A percentile compares a stretch with the other conserved stretches of the same genome.
phyloP scores from a whole-genome alignment of 768 basidiomycete species.

The Brasilioporus rufonigricans region DNA sequence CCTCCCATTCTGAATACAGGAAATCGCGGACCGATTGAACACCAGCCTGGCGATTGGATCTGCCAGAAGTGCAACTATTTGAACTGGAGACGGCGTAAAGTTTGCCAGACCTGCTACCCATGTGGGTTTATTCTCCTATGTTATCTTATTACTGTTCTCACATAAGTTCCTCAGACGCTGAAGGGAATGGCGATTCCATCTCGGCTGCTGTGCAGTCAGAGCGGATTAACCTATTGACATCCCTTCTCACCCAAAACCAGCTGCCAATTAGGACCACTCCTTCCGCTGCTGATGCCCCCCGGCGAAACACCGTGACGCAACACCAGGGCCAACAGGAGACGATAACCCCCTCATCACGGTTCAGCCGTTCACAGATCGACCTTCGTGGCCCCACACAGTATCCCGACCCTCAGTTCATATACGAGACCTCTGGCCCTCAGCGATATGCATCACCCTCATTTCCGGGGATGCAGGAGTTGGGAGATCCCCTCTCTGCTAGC shows the following conservation, averaged over 20 bases:
- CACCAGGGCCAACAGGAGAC: conserved; percentile 40
- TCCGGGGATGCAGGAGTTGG: conserved; percentile 28
- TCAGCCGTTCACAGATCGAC: conserved; percentile 51
- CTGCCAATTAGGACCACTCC: conserved; percentile 22
- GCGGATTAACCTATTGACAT: conserved; percentile 75
- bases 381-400: conserved; percentile 41
- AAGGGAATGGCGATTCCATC: conserved; percentile 86
- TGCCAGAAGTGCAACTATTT: conserved; percentile 84
- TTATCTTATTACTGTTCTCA: conserved; percentile 10
- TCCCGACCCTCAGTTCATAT: conserved; percentile 53
- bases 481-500: conserved; percentile 21
- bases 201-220: conserved; percentile 83
- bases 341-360: conserved; percentile 32
- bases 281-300: conserved; percentile 20
- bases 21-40: conserved; percentile 83
- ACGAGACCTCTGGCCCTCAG: conserved; percentile 57
- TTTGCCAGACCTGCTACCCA: conserved; percentile 86
- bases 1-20: conserved; percentile 89
- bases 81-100: conserved; percentile 85
- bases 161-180: conserved; percentile 54
- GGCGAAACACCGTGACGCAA: conserved; percentile 47
- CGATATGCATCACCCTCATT: conserved; percentile 42
- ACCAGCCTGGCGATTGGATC: conserved; percentile 82
- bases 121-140: conserved; percentile 46
- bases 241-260: conserved; percentile 64